Conservation (phyloP, 345 rosid species). For the Dovyalis caffra region DNA sequence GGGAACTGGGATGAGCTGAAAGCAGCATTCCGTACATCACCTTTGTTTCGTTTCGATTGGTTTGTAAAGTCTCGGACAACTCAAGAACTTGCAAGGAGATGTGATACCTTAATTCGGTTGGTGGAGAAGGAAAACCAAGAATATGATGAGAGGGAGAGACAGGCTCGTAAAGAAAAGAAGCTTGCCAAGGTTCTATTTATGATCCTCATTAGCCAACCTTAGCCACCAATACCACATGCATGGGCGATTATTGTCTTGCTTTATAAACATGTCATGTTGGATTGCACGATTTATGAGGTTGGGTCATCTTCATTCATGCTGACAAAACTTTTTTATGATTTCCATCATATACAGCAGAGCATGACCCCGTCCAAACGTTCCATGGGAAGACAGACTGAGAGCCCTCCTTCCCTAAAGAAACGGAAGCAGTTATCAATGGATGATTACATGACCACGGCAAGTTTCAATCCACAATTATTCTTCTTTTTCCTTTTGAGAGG, state of each 20-base stretch:
- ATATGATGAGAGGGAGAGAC: slow-evolving; percentile 92
- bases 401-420: slow-evolving; percentile 63
- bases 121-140: slow-evolving; percentile 99
- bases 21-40: slow-evolving; percentile 79
- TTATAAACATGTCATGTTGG: not conserved
- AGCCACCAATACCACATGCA: not conserved
- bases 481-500: not conserved
- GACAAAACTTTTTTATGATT: not conserved
- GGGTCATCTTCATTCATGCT: not conserved
- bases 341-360: slow-evolving; percentile 31
- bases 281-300: not conserved
- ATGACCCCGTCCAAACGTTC: slow-evolving; percentile 76
- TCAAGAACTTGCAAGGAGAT: slow-evolving; percentile 94
- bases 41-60: slow-evolving; percentile 93
- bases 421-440: slow-evolving; percentile 85
- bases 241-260: not conserved
- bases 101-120: slow-evolving; percentile 87
- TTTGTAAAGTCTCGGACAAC: slow-evolving; percentile 92
- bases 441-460: slow-evolving; percentile 61
- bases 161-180: slow-evolving; percentile 96
- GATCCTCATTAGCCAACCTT: not conserved
- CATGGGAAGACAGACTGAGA: slow-evolving; percentile 60
- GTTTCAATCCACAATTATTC: slow-evolving; percentile 2
- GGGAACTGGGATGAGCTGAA: slow-evolving; percentile 99
- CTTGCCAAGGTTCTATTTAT: slow-evolving; percentile 68